These are phyloP conservation scores for Articulospora tetracladia DNA, from an alignment of 495 filamentous ascomycete species.

Conservation along the genomic window DNA sequence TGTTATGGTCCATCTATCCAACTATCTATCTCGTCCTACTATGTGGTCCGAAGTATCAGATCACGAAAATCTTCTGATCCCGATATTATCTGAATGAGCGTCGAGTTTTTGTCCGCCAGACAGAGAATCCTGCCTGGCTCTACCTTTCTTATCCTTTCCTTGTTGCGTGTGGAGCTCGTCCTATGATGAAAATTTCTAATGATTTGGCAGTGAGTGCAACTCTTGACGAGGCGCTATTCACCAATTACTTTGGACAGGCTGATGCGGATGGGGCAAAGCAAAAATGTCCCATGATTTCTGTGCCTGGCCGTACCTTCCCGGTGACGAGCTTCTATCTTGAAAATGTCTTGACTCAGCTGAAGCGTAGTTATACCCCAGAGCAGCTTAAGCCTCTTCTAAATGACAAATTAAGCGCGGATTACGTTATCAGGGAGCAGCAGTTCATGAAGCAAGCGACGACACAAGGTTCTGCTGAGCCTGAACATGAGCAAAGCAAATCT, in stretches of 20 bases:
- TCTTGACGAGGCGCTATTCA: slow-evolving; percentile 75
- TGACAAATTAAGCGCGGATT: not conserved
- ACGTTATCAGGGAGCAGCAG: not conserved
- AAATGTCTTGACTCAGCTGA: slow-evolving; percentile 16
- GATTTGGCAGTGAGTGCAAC: slow-evolving; percentile 52
- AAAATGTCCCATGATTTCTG: slow-evolving; percentile 46
- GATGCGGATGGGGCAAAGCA: not conserved
- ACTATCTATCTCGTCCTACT: no score
- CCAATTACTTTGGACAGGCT: slow-evolving; percentile 59
- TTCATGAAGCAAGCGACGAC: not conserved
- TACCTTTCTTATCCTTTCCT: no score
- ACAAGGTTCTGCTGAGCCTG: no score
- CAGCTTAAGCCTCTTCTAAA: not conserved
- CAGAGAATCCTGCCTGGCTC: no score
- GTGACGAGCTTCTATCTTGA: slow-evolving; percentile 50
- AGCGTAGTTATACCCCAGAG: not conserved
- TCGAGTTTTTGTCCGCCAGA: no score
- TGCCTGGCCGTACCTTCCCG: slow-evolving; percentile 54
- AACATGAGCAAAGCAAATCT: no score
- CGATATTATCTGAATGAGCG: no score
- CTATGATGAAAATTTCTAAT: not conserved
- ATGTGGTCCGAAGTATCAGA: no score
- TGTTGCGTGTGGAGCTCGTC: no score
- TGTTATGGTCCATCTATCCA: no score
- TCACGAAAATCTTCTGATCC: no score